Percentiles rank a stretch among this genome's conserved stretches.
phyloP scores from a whole-genome alignment of 2,329 filamentous ascomycete species.

The Diaporthe sp. region DNA sequence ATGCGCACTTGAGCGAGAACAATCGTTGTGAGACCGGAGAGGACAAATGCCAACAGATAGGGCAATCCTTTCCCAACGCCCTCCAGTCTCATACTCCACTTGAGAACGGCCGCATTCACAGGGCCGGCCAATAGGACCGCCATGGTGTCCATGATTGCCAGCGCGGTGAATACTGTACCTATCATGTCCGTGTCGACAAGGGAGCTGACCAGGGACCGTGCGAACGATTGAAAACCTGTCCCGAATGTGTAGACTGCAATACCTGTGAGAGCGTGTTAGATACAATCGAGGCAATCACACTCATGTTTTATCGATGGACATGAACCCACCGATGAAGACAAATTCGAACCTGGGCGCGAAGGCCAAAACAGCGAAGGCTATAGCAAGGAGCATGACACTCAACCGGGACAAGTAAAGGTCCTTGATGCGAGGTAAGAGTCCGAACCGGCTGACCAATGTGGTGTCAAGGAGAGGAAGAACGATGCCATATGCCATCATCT shows the following conservation, averaged over 20 bases:
- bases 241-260: background rate
- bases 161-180: conserved; percentile 10
- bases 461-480: conserved; percentile 14
- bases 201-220: conserved; percentile 3
- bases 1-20: background rate
- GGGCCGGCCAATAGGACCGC: conserved; percentile 2
- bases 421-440: background rate
- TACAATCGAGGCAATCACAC: too few relatives aligned
- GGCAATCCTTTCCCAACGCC: background rate
- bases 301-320: background rate
- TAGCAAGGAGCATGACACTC: background rate
- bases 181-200: conserved; percentile 15
- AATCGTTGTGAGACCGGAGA: background rate
- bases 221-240: background rate
- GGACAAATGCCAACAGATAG: background rate
- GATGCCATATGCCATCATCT: conserved; percentile 13
- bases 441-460: background rate
- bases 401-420: conserved; percentile 1
- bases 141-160: conserved; percentile 12
- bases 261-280: background rate
- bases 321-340: conserved; percentile 3
- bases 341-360: background rate
- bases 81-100: background rate
- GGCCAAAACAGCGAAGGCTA: background rate
- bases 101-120: background rate